Evolutionary conservation across 169 alveolate species (phyloP).

Genomic region (Miamiensis avidus): DNA sequence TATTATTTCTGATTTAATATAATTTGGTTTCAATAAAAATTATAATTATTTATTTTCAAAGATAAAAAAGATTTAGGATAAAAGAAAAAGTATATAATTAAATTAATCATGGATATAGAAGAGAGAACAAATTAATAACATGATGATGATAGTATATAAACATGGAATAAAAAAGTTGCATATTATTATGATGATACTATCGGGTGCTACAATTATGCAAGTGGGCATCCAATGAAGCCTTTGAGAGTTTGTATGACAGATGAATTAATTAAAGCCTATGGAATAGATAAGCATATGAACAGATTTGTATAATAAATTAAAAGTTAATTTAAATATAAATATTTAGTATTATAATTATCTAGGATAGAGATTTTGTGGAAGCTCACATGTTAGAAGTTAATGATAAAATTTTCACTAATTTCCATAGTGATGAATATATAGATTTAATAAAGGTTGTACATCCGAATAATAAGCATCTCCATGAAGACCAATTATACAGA

Average conservation of each 20-base stretch:
- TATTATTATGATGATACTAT: slow-evolving; percentile 84
- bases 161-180: slow-evolving; percentile 48
- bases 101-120: not conserved
- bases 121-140: not conserved
- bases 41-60: no score
- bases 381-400: slow-evolving; percentile 36
- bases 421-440: slow-evolving; percentile 89
- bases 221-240: slow-evolving; percentile 92
- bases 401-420: slow-evolving; percentile 70
- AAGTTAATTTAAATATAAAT: not conserved
- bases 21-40: no score
- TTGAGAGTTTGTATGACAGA: slow-evolving; percentile 87
- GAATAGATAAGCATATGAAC: slow-evolving; percentile 64
- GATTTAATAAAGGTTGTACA: slow-evolving; percentile 83
- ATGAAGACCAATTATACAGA: slow-evolving; percentile 81
- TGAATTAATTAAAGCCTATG: slow-evolving; percentile 78
- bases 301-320: slow-evolving; percentile 37
- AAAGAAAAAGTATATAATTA: no score
- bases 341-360: not conserved
- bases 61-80: no score
- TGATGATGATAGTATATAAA: not conserved
- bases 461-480: slow-evolving; percentile 80
- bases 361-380: slow-evolving; percentile 39
- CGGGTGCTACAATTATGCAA: slow-evolving; percentile 79
- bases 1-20: no score